Evolutionary conservation across 306 rosid genomes (phyloP), one percentile per base, ranked within the genome.

Genomic region (Fragaria ananassa): DNA sequence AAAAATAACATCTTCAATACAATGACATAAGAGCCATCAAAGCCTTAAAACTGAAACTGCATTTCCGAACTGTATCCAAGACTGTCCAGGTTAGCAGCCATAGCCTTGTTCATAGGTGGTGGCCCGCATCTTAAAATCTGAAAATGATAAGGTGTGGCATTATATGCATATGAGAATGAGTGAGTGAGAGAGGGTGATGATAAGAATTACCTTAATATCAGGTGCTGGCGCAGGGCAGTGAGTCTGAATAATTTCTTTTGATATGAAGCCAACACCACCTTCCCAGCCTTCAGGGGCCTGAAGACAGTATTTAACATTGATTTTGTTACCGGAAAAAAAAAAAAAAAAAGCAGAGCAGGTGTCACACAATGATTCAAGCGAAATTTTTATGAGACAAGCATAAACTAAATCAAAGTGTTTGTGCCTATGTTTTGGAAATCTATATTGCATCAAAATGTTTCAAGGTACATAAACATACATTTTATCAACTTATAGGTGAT

Each of bases 111-210:
- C 91, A 87, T 87, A 0, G 84, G 91, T 18, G 87, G 88, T 41
- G 91, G 91, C 0, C 91, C 91, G 7, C 91, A 87, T 81, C 88
- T 80, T 51, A 87, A 73, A 4, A 85, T 70, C 88, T 87, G 84
- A 37, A 19, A 42, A 70, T 57, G 1, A 71, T 7, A 18, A 69
- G 21, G 68, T 5, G 61, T 19, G 5, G 19, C 19, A 53, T 62
- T 12, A 62, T 41, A 37, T 7, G 34, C 54, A 57, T 57, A 57
- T 56, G 75, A 6, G 70, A 51, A 15, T 4, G 60, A 15, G 21
- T 56, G 61, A 23, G 18, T 21, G 74, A 21, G 61, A 54, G 74
- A 57, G 10, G 25, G 13, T 12, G 37, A 42, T 56, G 15, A n/a
- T 5, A 50, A 39, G 29, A 19, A 13, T 68, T 35, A 87, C 90